Evolutionary conservation across 176 grass and related monocot genomes (phyloP), one percentile per base, ranked within the genome.

Genomic region (Phragmites australis): DNA sequence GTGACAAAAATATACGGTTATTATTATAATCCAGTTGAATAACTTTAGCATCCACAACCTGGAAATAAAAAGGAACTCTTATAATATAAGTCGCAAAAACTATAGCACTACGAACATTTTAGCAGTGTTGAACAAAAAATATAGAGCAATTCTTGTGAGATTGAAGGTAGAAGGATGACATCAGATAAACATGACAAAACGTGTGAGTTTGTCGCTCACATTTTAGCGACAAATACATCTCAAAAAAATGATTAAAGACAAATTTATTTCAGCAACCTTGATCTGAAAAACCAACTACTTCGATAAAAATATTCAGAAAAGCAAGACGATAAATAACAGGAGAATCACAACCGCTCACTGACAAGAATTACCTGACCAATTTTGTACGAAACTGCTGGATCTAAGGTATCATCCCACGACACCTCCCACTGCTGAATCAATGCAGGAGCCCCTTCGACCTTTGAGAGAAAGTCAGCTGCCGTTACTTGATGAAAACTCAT

Each of bases 401-500:
- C 96, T 82, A 99, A 79, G 56, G 87, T 95, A 26, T 81, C 86
- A 87, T 99, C 93, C 90, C 88, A 99, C 2, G 86, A 87, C 53
- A 99, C 86, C 83, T 99, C 88, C 86, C 86, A 87, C 65, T 93
- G 92, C 66, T 92, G 96, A 87, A 99, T 86, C 66, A 99, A 81
- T 69, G 96, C 92, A 58, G 92, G 80, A 75, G 93, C 84, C 26
- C 88, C 96, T 89, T 93, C 96, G 74, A 99, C 84, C 96, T 99
- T 84, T 75, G 32, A 49, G 42, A 76, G 88, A 83, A 1, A 88
- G 81, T 91, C 64, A 88, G 72, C 40, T 78, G 65, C 22, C 79
- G 61, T 51, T 51, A 84, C 15, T 64, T 74, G 18, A 84, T 61
- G 32, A 40, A 77, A 77, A 84, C 34, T 27, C 52, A 37, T 6